phyloP scores from a whole-genome alignment of 345 rosid species.

The Salix viminalis region DNA sequence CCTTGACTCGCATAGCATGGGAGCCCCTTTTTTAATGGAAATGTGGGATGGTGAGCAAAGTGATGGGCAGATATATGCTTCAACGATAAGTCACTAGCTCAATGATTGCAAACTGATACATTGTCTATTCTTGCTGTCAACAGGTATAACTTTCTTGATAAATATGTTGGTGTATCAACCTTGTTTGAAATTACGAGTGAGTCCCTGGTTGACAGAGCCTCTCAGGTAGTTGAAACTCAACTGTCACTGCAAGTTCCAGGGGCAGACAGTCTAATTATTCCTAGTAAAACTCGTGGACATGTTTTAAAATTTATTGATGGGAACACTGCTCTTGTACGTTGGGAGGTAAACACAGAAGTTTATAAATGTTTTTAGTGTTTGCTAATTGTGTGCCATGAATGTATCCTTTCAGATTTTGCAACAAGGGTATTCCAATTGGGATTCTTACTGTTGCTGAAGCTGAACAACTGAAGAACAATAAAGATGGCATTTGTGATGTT shows the following conservation, averaged over 20 bases:
- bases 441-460: background rate
- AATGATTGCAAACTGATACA: background rate
- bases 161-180: slow-evolving; percentile 78
- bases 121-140: slow-evolving; percentile 16
- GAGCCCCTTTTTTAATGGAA: background rate
- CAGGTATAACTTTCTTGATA: slow-evolving; percentile 90
- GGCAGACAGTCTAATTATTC: slow-evolving; percentile 70
- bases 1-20: background rate
- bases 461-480: background rate
- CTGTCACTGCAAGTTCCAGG: slow-evolving; percentile 67
- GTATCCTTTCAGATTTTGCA: slow-evolving; percentile 3
- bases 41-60: background rate
- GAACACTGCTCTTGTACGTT: slow-evolving; percentile 76
- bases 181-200: slow-evolving; percentile 58
- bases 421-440: background rate
- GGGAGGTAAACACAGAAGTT: slow-evolving; percentile 66
- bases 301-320: slow-evolving; percentile 55
- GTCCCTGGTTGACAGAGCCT: slow-evolving; percentile 44
- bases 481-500: background rate
- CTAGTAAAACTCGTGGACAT: slow-evolving; percentile 68
- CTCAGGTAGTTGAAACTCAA: slow-evolving; percentile 64
- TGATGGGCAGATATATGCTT: background rate
- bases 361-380: slow-evolving; percentile 8
- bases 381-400: background rate
- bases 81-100: too few relatives aligned